Evolutionary conservation across 129 eudicot species (phyloP).

Genomic region (Dittrichia graveolens): DNA sequence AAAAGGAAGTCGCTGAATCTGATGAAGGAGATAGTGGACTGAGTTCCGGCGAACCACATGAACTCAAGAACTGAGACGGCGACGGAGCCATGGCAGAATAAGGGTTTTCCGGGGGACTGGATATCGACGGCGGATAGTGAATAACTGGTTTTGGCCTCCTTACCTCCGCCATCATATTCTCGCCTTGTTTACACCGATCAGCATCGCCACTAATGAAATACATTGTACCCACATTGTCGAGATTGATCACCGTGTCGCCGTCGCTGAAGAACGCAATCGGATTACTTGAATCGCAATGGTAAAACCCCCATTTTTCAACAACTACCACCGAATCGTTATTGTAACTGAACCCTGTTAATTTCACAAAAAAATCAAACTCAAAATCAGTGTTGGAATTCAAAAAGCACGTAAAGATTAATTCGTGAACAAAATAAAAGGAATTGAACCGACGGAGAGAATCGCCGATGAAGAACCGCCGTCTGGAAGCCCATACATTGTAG

Average conservation of each 20-base stretch:
- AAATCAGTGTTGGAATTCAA: background rate
- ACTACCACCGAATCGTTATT: conserved; percentile 56
- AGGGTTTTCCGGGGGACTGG: conserved; percentile 23
- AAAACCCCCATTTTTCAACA: conserved; percentile 66
- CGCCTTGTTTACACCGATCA: conserved; percentile 61
- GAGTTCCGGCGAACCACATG: conserved; percentile 22
- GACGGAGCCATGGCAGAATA: conserved; percentile 30
- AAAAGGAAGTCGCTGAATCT: background rate
- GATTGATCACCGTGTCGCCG: conserved; percentile 47
- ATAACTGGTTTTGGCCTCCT: conserved; percentile 16
- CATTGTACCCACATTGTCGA: conserved; percentile 44
- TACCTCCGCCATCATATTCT: conserved; percentile 52
- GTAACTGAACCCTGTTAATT: conserved; percentile 64
- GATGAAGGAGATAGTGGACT: conserved; percentile 20
- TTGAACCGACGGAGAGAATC: conserved; percentile 45
- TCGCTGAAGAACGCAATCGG: conserved; percentile 41
- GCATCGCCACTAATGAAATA: conserved; percentile 63
- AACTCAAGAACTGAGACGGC: conserved; percentile 26
- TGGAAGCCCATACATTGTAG: conserved; percentile 44
- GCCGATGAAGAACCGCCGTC: conserved; percentile 37
- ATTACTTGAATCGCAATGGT: conserved; percentile 54
- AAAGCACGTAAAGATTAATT: background rate
- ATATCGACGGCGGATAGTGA: conserved; percentile 23
- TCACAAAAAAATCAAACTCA: background rate
- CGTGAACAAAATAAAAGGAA: background rate